Conservation (phyloP, 1,139 yeast genomes). For the Lizanozyma gosingica region DNA sequence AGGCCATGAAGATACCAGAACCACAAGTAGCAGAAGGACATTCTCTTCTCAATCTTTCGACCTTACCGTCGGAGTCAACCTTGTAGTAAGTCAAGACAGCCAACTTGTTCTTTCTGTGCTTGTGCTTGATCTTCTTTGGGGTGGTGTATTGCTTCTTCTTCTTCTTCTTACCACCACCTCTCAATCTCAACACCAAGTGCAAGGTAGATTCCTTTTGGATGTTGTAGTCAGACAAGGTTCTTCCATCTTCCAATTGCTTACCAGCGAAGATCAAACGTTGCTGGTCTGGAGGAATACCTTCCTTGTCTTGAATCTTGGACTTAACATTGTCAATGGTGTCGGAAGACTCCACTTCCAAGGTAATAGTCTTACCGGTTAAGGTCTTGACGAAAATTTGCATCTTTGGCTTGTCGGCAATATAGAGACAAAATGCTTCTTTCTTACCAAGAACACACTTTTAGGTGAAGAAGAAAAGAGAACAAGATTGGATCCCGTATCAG, state of each 20-base stretch:
- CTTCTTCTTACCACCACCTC: slow-evolving; percentile 99
- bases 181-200: slow-evolving; percentile 95
- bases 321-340: slow-evolving; percentile 99
- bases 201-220: slow-evolving; percentile 99
- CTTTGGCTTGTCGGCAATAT: slow-evolving; percentile 45
- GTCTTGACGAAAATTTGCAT: slow-evolving; percentile 99
- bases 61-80: slow-evolving; percentile 97
- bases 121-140: slow-evolving; percentile 99
- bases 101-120: slow-evolving; percentile 98
- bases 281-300: slow-evolving; percentile 99
- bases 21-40: slow-evolving; percentile 93
- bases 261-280: slow-evolving; percentile 99
- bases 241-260: slow-evolving; percentile 99
- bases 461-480: slow-evolving; percentile 1
- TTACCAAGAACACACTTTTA: slow-evolving; percentile 23
- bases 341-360: slow-evolving; percentile 98
- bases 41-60: slow-evolving; percentile 98
- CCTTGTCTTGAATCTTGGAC: slow-evolving; percentile 98
- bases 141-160: slow-evolving; percentile 99
- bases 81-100: slow-evolving; percentile 99
- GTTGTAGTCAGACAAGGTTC: slow-evolving; percentile 99
- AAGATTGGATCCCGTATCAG: slow-evolving; percentile 1
- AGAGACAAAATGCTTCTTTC: slow-evolving; percentile 36
- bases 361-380: slow-evolving; percentile 97
- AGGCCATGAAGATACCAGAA: slow-evolving; percentile 99